Evolutionary conservation across 176 grass and related monocot species (phyloP).

Genomic region (Urochloa ruziziensis): DNA sequence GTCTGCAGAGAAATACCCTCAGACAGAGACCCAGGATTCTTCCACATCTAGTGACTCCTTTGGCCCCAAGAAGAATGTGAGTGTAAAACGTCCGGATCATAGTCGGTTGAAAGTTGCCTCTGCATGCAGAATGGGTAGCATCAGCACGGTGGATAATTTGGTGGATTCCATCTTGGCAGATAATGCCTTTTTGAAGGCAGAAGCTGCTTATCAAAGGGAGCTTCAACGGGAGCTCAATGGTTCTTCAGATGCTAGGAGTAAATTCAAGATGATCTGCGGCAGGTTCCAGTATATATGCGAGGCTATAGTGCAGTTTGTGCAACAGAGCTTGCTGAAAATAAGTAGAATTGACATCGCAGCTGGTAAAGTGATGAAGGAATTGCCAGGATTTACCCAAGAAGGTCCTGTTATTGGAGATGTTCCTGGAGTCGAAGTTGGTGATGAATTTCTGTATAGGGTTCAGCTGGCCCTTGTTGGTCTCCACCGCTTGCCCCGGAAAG

Average conservation of each 20-base stretch:
- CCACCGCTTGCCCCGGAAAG: conserved; percentile 53
- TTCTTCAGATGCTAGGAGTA: conserved; percentile 30
- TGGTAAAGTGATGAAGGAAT: conserved; percentile 25
- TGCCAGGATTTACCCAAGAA: conserved; percentile 38
- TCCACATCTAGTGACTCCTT: background rate
- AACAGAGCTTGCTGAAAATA: conserved; percentile 11
- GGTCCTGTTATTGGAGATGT: conserved; percentile 55
- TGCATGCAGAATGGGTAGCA: background rate
- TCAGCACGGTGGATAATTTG: conserved; percentile 5
- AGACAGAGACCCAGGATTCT: background rate
- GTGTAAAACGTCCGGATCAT: conserved; percentile 4
- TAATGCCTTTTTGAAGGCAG: conserved; percentile 27
- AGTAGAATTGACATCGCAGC: conserved; percentile 48
- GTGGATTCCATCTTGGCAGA: background rate
- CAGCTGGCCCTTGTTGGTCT: conserved; percentile 71
- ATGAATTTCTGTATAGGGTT: conserved; percentile 72
- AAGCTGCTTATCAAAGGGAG: conserved; percentile 16
- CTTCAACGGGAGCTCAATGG: conserved; percentile 16
- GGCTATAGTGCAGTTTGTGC: conserved; percentile 32
- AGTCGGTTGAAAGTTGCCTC: background rate
- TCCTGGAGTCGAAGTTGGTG: conserved; percentile 81
- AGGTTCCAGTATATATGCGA: conserved; percentile 51
- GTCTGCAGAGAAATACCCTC: background rate
- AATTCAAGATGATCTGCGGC: conserved; percentile 41
- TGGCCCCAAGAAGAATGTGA: conserved; percentile 18